phyloP scores from a whole-genome alignment of 2,329 filamentous ascomycete genomes.

The Trichoderma harzianum region DNA sequence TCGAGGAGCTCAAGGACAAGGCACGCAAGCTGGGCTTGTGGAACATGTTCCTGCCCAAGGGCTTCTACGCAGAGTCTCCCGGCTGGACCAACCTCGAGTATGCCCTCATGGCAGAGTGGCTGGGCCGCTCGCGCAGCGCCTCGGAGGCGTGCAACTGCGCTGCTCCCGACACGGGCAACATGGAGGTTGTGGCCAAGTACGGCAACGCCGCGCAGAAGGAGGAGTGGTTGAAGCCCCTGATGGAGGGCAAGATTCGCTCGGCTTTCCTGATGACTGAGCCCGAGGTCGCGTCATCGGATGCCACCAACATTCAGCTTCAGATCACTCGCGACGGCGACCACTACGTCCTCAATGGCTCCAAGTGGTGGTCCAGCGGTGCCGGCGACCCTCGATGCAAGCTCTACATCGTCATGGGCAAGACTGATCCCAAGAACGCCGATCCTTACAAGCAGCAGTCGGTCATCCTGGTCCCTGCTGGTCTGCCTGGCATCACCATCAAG shows the following conservation, averaged over 20 bases:
- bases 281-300: conserved; percentile 82
- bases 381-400: conserved; percentile 89
- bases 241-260: conserved; percentile 81
- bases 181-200: conserved; percentile 93
- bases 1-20: conserved; percentile 86
- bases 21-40: conserved; percentile 82
- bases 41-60: conserved; percentile 97
- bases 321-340: conserved; percentile 82
- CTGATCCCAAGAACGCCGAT: conserved; percentile 69
- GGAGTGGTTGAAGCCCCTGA: conserved; percentile 74
- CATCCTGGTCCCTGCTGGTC: conserved; percentile 76
- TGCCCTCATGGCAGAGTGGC: conserved; percentile 92
- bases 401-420: conserved; percentile 97
- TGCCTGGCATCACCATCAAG: conserved; percentile 85
- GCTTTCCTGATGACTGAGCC: conserved; percentile 96
- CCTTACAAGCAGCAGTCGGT: conserved; percentile 91
- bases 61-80: conserved; percentile 91
- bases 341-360: conserved; percentile 90
- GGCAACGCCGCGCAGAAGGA: conserved; percentile 82
- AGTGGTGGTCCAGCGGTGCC: conserved; percentile 99
- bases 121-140: conserved; percentile 80
- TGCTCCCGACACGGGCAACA: conserved; percentile 90
- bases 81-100: conserved; percentile 97
- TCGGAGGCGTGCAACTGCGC: conserved; percentile 88
- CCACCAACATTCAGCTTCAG: conserved; percentile 83